phyloP scores from a whole-genome alignment of 2,329 filamentous ascomycete species.

The Xylaria multiplex region DNA sequence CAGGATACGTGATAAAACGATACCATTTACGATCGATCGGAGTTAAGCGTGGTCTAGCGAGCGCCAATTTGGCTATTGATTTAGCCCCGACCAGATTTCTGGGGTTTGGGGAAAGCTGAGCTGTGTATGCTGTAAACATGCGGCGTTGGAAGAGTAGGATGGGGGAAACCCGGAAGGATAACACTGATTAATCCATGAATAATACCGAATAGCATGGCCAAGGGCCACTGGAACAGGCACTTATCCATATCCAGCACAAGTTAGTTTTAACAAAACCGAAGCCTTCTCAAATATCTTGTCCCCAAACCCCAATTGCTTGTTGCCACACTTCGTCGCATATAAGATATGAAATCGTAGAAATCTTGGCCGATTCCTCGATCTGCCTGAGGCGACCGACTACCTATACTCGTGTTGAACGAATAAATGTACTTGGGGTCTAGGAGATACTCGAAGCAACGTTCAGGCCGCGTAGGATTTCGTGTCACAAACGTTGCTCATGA shows the following conservation, averaged over 20 bases:
- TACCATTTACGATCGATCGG: constrained; percentile 13
- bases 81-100: not conserved
- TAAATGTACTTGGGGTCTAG: not conserved
- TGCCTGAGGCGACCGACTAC: no score
- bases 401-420: no score
- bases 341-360: no score
- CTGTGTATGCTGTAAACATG: not conserved
- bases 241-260: not conserved
- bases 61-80: not conserved
- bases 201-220: not conserved
- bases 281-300: not conserved
- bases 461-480: constrained; percentile 25
- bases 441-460: not conserved
- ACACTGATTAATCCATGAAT: constrained; percentile 15
- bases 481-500: constrained; percentile 5
- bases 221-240: not conserved
- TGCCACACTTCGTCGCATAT: not conserved
- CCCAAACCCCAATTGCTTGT: not conserved
- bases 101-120: not conserved
- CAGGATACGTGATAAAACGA: not conserved
- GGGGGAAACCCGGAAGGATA: not conserved
- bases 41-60: constrained; percentile 18
- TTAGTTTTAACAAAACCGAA: not conserved
- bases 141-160: not conserved
- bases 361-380: no score